Base-by-base conservation (phyloP, 176 grass and related monocot genomes). In the Oryza glumipatula region DNA sequence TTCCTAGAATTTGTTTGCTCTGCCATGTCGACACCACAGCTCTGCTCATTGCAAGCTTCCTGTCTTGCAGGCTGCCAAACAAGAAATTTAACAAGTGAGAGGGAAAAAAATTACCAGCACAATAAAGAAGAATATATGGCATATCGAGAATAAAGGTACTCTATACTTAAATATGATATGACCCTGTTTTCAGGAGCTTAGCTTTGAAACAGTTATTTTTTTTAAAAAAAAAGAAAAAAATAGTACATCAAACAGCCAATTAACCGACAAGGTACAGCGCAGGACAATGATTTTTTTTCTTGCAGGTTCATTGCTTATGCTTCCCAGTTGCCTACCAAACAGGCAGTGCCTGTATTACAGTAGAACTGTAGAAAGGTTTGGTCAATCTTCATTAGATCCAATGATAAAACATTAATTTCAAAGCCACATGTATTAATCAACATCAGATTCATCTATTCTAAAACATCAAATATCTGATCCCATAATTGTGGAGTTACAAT, bases 11-110 rank as follows among this genome's bases (percentile, higher is more conserved):
- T 28, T 65, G 44, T 81, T 45, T 70, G 81, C 60, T 88, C 76
- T 86, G 32, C 68, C 7, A 80, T 72, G 64, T 52, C 79, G 30
- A 67, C 66, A 72, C 86, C 86, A 75, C 89, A 97, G 46, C 82
- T 83, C 35, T 88, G 89, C 81, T 83, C 76, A 85, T 97, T 96
- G 39, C 94, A 96, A 7, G 68, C 63, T 80, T 96, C 91, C 76
- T 95, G 80, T 78, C 83, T 90, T 73, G 75, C 19, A 65, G 93
- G 93, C 93, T 95, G 77, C 56, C 75, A 83, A 41, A 81, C 12
- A 51, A 76, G 74, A 10, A 45, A 76, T 72, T 10, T 56, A 80
- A 83, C 21, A 73, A 68, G 56, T 73, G 16, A 69, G 67, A 46
- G 26, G 72, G 30, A 36, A 68, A 58, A 58, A 60, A 81, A 36